Base-by-base conservation (phyloP, 257 asterid genomes). In the Buddleja alternifolia region DNA sequence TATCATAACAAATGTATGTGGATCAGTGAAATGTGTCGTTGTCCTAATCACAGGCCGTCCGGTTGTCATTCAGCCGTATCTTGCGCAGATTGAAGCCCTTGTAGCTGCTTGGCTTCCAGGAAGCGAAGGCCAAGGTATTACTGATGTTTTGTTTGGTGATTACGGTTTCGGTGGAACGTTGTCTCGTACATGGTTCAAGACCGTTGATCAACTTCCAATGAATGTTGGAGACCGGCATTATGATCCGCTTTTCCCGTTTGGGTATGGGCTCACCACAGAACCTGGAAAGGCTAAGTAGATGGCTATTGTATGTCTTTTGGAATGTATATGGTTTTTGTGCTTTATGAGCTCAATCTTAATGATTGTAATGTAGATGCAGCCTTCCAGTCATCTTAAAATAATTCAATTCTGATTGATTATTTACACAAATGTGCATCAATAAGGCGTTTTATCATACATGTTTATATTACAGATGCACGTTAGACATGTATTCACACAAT, bases 101-200 rank as follows among this genome's bases (percentile, higher is more conserved):
- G 79, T 79, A 1, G 84, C 82, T 11, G 84, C 84, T 21, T 82
- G 84, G 84, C 62, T 79, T 37, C 87, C 84, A 1, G 87, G 84
- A 3, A 46, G 73, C 0, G 87, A 82, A 60, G 87, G 87, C 36
- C 87, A 76, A 63, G 84, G 87, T 4, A 73, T 79, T 0, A 77
- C 75, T 1, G 84, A 82, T 67, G 83, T 79, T 63, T 19, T 82
- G 60, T 82, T 51, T 15, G 84, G 84, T 0, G 77, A 74, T 10
- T 77, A 71, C 36, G 83, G 83, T 3, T 81, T 77, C 25, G 54
- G 64, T 0, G 86, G 86, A 9, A 77, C 44, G 69, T 77, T 77
- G 23, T 32, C 86, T 0, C 77, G 58, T 6, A 81, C 86, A 0
- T 81, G 86, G 86, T 81, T 81, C 66, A 81, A 54, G 70, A 81